phyloP scores from a whole-genome alignment of 768 basidiomycete species.

The Mrakia hoshinonis region DNA sequence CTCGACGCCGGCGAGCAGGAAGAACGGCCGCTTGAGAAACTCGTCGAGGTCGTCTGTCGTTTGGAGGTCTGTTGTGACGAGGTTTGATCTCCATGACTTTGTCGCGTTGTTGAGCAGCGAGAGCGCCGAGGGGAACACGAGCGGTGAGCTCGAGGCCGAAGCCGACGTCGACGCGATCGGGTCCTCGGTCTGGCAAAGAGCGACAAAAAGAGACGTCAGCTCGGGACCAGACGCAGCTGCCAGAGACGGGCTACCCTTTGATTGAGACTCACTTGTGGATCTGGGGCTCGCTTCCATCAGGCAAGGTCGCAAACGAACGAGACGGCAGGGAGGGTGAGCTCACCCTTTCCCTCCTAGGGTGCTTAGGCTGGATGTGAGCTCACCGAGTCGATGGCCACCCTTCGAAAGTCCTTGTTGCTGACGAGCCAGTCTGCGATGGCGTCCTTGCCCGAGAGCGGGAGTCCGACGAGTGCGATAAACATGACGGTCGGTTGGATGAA shows the following conservation, averaged over 20 bases:
- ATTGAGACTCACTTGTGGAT: not conserved
- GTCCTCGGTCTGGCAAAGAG: not conserved
- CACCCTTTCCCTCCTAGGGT: not conserved
- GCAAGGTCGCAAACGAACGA: not conserved
- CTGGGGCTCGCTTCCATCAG: not conserved
- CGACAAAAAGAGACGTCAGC: not conserved
- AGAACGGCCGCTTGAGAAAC: conserved; percentile 81
- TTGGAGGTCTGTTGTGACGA: conserved; percentile 64
- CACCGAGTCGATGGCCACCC: conserved; percentile 35
- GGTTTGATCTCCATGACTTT: conserved; percentile 65
- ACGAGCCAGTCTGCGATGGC: conserved; percentile 41
- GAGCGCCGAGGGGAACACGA: conserved; percentile 47
- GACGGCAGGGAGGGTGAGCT: conserved; percentile 4
- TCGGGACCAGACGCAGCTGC: not conserved
- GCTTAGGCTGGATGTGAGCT: not conserved
- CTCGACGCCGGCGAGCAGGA: conserved; percentile 72
- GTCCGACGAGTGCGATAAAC: conserved; percentile 44
- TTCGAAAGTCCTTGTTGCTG: conserved; percentile 37
- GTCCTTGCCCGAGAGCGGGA: conserved; percentile 41
- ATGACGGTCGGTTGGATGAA: not conserved
- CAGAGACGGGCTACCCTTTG: not conserved
- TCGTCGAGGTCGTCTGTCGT: conserved; percentile 52
- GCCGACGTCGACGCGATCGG: not conserved
- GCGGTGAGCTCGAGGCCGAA: conserved; percentile 1
- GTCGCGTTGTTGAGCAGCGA: conserved; percentile 68